Conservation (phyloP, 495 filamentous ascomycete species). For the Penicillium herquei region DNA sequence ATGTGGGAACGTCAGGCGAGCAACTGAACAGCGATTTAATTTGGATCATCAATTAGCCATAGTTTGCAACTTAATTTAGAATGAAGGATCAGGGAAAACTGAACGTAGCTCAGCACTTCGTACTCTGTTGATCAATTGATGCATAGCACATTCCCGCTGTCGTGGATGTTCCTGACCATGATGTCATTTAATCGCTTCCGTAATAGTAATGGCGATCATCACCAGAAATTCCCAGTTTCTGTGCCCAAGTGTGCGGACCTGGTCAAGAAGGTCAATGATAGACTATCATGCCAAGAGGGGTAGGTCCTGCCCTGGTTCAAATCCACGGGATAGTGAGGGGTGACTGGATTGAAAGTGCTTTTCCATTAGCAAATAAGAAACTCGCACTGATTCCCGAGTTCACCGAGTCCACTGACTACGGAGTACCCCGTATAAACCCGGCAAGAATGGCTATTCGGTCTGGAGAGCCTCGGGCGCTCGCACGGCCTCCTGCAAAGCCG, state of each 20-base stretch:
- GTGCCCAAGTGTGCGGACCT: background rate
- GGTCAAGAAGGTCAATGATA: background rate
- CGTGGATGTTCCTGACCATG: slow-evolving; percentile 2
- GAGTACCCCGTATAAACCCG: background rate
- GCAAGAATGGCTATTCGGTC: background rate
- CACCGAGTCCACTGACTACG: no score
- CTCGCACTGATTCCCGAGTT: no score
- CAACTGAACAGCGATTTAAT: no score
- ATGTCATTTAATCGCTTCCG: slow-evolving; percentile 7
- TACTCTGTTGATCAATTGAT: no score
- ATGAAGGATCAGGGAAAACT: background rate
- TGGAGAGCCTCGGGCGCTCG: background rate
- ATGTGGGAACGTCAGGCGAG: no score
- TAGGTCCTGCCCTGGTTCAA: background rate
- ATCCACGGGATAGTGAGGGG: no score
- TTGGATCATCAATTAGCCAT: no score
- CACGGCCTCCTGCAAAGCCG: slow-evolving; percentile 7
- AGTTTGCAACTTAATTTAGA: background rate
- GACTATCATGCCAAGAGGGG: background rate
- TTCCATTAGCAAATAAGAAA: background rate
- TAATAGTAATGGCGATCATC: background rate
- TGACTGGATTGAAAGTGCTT: background rate
- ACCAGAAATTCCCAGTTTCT: background rate
- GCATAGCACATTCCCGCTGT: background rate
- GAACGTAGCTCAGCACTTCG: background rate